These are phyloP conservation scores for Beauveria sp. DNA, from an alignment of 2,329 filamentous ascomycete species.

Conservation along the genomic window DNA sequence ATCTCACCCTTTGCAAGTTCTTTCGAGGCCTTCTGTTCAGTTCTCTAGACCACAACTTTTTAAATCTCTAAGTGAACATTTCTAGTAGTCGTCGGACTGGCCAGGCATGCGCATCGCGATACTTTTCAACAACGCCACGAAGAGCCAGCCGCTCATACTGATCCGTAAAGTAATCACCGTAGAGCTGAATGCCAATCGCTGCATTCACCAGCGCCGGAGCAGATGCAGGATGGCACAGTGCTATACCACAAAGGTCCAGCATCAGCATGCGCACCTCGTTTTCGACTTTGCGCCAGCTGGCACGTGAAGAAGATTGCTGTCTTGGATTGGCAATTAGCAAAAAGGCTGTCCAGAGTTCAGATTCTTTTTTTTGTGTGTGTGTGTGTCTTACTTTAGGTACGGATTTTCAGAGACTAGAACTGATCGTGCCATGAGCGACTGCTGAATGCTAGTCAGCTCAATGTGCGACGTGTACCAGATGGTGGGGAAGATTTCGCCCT, in stretches of 20 bases:
- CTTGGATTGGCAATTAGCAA: constrained; percentile 15
- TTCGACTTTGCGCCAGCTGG: constrained; percentile 28
- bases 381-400: constrained; percentile 22
- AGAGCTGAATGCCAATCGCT: constrained; percentile 32
- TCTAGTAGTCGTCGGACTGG: constrained; percentile 28
- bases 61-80: constrained; percentile 22
- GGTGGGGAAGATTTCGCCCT: constrained; percentile 32
- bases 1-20: not conserved
- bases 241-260: constrained; percentile 32
- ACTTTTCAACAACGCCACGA: constrained; percentile 35
- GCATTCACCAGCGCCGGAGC: constrained; percentile 32
- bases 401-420: constrained; percentile 33
- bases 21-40: not conserved
- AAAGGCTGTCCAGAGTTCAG: no score
- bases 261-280: constrained; percentile 30
- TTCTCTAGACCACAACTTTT: not conserved
- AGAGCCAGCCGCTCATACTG: constrained; percentile 29
- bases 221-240: constrained; percentile 29
- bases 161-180: constrained; percentile 34
- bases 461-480: constrained; percentile 32
- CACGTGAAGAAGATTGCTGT: constrained; percentile 19
- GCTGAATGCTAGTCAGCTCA: constrained; percentile 33
- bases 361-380: no score
- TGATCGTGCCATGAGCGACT: constrained; percentile 31
- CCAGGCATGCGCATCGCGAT: constrained; percentile 34